phyloP scores from a whole-genome alignment of 2,329 filamentous ascomycete species.

The Gnomoniopsis sp. region DNA sequence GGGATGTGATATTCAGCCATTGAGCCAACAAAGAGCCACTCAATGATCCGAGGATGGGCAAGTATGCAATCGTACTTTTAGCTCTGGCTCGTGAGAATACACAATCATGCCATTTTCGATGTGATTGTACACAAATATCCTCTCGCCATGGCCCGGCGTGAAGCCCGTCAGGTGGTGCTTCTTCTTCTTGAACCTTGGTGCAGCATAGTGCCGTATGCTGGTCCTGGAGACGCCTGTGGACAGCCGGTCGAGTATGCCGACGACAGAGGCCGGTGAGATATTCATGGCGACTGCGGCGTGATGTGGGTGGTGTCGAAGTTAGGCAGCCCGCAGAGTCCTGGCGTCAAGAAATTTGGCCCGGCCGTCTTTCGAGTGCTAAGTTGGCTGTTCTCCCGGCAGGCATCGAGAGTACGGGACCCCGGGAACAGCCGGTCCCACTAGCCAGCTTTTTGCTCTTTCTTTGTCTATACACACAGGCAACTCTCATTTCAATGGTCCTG shows the following conservation, averaged over 20 bases:
- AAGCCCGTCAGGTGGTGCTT: constrained; percentile 24
- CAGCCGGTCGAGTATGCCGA: constrained; percentile 30
- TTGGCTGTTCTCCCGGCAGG: background rate
- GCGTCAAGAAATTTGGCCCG: constrained; percentile 16
- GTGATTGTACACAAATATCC: constrained; percentile 55
- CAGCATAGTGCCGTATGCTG: constrained; percentile 35
- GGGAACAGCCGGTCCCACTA: no score
- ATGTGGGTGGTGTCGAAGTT: constrained; percentile 29
- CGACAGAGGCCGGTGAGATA: constrained; percentile 31
- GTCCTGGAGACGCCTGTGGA: constrained; percentile 37
- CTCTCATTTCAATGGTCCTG: no score
- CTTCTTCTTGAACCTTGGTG: constrained; percentile 19
- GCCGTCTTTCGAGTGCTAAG: constrained; percentile 6
- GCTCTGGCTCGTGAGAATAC: constrained; percentile 43
- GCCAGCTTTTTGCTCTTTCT: no score
- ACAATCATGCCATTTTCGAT: constrained; percentile 48
- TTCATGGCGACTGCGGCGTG: constrained; percentile 28
- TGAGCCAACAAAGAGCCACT: background rate
- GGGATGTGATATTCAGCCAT: background rate
- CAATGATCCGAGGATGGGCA: background rate
- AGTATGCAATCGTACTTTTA: constrained; percentile 4
- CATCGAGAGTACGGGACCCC: no score
- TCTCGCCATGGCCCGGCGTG: constrained; percentile 47
- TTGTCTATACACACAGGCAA: no score
- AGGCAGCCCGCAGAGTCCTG: constrained; percentile 17